A percentile compares a stretch with the other conserved stretches of the same genome.
Conservation (phyloP, 2,329 filamentous ascomycete species). For the Shiraia bambusicola region DNA sequence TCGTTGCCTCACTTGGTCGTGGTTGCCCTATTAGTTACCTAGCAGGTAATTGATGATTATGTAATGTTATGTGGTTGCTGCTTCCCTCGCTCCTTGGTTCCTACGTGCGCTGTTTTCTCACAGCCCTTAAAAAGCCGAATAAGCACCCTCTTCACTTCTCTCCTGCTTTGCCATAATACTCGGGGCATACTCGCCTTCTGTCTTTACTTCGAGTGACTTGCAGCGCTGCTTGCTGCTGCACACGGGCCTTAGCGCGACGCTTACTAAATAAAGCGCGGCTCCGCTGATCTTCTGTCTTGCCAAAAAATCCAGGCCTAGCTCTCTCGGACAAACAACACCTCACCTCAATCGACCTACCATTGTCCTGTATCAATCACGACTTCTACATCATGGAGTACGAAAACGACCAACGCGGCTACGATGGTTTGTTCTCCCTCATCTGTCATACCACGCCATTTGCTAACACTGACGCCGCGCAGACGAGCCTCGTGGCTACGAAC, state of each 20-base stretch:
- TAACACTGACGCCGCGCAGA: constrained; percentile 41
- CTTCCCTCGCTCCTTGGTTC: constrained; percentile 6
- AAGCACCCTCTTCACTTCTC: constrained; percentile 6
- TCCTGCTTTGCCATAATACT: constrained; percentile 1
- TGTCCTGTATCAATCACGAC: constrained; percentile 24
- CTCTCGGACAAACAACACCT: constrained; percentile 27
- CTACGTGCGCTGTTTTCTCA: background rate
- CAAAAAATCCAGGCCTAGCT: constrained; percentile 33
- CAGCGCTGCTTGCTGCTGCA: constrained; percentile 17
- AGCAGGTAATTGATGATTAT: too few relatives aligned
- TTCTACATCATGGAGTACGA: constrained; percentile 65
- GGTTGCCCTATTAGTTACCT: too few relatives aligned
- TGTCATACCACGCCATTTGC: constrained; percentile 13
- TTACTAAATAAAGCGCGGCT: constrained; percentile 33
- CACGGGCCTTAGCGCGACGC: constrained; percentile 26
- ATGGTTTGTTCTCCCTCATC: constrained; percentile 54
- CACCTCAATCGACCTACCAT: constrained; percentile 19
- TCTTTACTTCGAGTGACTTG: constrained; percentile 16
- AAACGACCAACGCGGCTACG: constrained; percentile 65
- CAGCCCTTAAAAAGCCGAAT: background rate
- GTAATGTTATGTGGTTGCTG: too few relatives aligned
- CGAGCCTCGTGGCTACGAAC: constrained; percentile 63
- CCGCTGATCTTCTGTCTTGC: constrained; percentile 37
- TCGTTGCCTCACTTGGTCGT: constrained; percentile 18
- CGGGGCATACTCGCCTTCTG: constrained; percentile 4